A percentile compares a stretch with the other conserved stretches of the same genome.
phyloP scores from a whole-genome alignment of 306 rosid species.

The Vachellia collinsii region DNA sequence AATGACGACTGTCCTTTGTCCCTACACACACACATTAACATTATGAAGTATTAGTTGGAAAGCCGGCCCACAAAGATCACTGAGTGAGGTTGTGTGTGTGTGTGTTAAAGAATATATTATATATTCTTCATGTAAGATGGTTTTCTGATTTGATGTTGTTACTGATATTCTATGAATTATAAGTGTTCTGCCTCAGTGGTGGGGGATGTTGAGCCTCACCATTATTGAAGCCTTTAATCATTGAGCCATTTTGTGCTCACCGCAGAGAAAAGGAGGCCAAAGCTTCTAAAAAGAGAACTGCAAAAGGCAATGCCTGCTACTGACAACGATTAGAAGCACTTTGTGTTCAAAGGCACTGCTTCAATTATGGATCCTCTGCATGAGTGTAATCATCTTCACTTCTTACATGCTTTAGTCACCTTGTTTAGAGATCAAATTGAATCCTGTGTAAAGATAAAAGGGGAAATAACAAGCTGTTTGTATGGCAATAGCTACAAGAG shows the following conservation, averaged over 20 bases:
- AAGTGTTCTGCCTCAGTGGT: neutral
- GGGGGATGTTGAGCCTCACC: neutral
- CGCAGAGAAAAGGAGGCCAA: neutral
- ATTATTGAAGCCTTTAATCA: conserved; percentile 2
- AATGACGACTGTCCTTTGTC: no score
- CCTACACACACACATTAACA: no score
- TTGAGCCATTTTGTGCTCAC: neutral
- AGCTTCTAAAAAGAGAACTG: conserved; percentile 1
- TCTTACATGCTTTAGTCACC: neutral
- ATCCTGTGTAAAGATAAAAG: no score
- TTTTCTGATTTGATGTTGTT: no score
- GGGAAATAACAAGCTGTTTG: neutral
- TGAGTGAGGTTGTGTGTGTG: no score
- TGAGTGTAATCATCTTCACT: neutral
- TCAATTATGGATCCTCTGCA: neutral
- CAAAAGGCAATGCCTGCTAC: neutral
- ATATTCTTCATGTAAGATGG: no score
- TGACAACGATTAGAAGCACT: neutral
- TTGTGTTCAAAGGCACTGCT: neutral
- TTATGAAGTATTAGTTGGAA: no score
- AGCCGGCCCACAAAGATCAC: no score
- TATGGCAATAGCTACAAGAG: neutral
- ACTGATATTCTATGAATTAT: neutral
- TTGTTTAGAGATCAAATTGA: neutral
- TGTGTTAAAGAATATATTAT: no score